These are phyloP conservation scores for Penicillium sp. DNA, from an alignment of 2,329 filamentous ascomycete species.

Conservation along the genomic window DNA sequence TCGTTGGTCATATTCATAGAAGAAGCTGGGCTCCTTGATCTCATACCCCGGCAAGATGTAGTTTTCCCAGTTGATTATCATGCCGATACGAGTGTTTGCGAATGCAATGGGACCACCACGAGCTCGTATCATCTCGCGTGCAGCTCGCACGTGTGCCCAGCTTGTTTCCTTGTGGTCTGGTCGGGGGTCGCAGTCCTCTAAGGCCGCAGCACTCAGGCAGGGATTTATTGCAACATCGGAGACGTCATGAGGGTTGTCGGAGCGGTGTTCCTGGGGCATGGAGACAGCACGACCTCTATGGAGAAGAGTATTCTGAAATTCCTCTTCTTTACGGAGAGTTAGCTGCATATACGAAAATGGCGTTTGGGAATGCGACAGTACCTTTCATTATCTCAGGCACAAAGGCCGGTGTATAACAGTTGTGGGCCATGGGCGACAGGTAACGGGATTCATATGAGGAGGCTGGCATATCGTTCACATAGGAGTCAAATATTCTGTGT, in stretches of 20 bases:
- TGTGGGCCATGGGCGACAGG: slow-evolving; percentile 32
- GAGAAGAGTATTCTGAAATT: slow-evolving; percentile 28
- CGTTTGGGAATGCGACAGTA: slow-evolving; percentile 37
- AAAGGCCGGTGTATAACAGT: slow-evolving; percentile 40
- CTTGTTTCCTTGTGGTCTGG: slow-evolving; percentile 36
- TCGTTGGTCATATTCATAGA: slow-evolving; percentile 27
- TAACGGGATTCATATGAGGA: slow-evolving; percentile 39
- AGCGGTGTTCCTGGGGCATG: slow-evolving; percentile 34
- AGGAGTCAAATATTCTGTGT: slow-evolving; percentile 38
- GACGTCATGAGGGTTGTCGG: slow-evolving; percentile 29
- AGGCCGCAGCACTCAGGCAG: slow-evolving; percentile 38
- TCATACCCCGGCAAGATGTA: slow-evolving; percentile 42
- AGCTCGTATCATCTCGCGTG: slow-evolving; percentile 36
- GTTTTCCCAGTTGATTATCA: slow-evolving; percentile 43
- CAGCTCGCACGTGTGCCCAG: slow-evolving; percentile 41
- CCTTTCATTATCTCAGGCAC: slow-evolving; percentile 42
- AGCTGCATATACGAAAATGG: slow-evolving; percentile 37
- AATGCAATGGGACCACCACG: slow-evolving; percentile 38
- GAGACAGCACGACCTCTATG: slow-evolving; percentile 33
- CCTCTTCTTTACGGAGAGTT: slow-evolving; percentile 34
- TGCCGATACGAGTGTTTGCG: slow-evolving; percentile 35
- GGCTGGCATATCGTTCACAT: slow-evolving; percentile 39
- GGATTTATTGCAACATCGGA: slow-evolving; percentile 40
- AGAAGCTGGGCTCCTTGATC: slow-evolving; percentile 32
- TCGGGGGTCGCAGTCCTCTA: slow-evolving; percentile 41